Base-by-base conservation (phyloP, 2,329 filamentous ascomycete species). In the Xylariomycetidae sp. region DNA sequence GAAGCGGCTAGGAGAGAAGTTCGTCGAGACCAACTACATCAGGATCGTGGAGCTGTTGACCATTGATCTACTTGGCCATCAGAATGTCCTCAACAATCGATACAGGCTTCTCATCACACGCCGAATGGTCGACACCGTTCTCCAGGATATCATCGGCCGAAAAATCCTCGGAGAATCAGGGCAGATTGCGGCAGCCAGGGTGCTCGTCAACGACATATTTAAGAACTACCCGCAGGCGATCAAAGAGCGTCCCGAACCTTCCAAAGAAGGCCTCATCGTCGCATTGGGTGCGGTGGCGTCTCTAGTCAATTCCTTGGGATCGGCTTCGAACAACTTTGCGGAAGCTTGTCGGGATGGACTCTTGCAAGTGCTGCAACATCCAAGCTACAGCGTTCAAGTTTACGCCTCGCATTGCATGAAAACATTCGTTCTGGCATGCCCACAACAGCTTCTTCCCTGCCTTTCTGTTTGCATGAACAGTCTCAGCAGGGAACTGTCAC, bases 391-490 rank as follows among this genome's bases (percentile, higher is more conserved):
- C 4, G 92, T 98, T 2, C 92, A 98, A 54, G 79, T 96, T 3
- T 84, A 92, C 50, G 82, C 87, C 2, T 86, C 92, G 4, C 76
- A 85, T 40, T 95, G 88, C 52, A 68, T 96, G 48, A 87, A 90
- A 47, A 78, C 75, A 0, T 92, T 96, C 52, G 85, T 94, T 1
- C 69, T 95, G 26, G 88, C 88, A 10, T 95, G 88, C 48, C 92
- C 92, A 4, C 85, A 94, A 47, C 90, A 96, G 54, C 74, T 98
- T 5, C 67, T 96, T 5, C 85, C 87, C 3, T 92, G 88, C 43
- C 78, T 96, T 13, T 94, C 90, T 0, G 85, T 96, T 28, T 96
- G 89, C 59, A 89, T 96, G 83, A 95, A 95, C 58, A 95, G 87
- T 55, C 73, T 98, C 39, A 85, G 79, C 40, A 74, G 92, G 42